Base-by-base conservation (phyloP, 2,329 filamentous ascomycete genomes). In the Thyridium curvatum region DNA sequence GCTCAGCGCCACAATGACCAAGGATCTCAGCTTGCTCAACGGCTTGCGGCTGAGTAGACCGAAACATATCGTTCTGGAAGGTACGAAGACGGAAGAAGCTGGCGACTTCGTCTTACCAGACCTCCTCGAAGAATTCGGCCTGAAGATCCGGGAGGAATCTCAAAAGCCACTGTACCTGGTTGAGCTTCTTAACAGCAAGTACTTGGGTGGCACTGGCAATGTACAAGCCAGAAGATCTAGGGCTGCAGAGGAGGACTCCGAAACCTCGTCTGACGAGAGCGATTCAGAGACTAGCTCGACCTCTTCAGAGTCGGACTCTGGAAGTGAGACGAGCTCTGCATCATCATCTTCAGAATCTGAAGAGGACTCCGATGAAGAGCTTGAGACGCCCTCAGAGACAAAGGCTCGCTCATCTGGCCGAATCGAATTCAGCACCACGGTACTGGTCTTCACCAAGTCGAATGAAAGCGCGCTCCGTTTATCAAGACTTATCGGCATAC, bases 1-100 rank as follows among this genome's bases (percentile, higher is more conserved):
- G 38, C 72, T 96, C 3, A 95, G 88, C 57, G 93, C 91, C 6
- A 96, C 91, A 0, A 88, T 97, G 79, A 94, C 90, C 2, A 76
- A 81, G 41, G 89, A 97, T 53, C 67, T 95, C 35, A 86, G 84
- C 29, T 82, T 93, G 43, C 66, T 97, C 15, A 83, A 77, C 40
- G 82, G 79, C 1, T 61, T 97, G 30, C 83, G 76, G 43, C 68
- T 97, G 21, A 69, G 72, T 18, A 72, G 85, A 38, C 91, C 93
- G 4, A 84, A 76, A 42, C 66, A 96, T 34, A 74, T 96, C 1
- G 74, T 88, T 1, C 72, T 95, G 12, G 84, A 90, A 44, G 77
- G 75, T 21, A 58, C 61, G 3, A 56, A 53, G 17, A 40, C 45
- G 1, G 47, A 50, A 37, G 54, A 60, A 28, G 52, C 56, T 35